phyloP scores from a whole-genome alignment of 1,139 yeast genomes.

The Hansenula sp. region DNA sequence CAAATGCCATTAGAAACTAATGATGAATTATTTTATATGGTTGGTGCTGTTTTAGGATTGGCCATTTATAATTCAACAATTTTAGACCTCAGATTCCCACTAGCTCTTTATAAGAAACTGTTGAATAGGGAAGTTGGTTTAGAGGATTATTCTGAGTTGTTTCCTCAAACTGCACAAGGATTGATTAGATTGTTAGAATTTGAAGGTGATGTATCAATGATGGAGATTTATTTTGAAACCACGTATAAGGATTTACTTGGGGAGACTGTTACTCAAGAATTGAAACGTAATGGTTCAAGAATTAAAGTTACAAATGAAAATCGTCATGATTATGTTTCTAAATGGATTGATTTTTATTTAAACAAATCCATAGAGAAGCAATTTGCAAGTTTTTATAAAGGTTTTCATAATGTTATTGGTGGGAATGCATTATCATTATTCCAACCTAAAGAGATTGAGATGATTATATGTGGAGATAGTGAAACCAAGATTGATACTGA shows the following conservation, averaged over 20 bases:
- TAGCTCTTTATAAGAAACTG: constrained; percentile 69
- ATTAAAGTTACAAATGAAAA: constrained; percentile 52
- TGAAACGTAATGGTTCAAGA: constrained; percentile 53
- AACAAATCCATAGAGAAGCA: constrained; percentile 49
- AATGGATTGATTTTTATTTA: constrained; percentile 58
- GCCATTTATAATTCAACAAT: constrained; percentile 91
- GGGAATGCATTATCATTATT: constrained; percentile 79
- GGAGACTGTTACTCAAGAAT: constrained; percentile 36
- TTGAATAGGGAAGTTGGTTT: constrained; percentile 51
- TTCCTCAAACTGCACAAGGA: constrained; percentile 62
- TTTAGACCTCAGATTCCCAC: constrained; percentile 73
- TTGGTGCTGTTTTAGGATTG: constrained; percentile 83
- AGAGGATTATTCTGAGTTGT: constrained; percentile 61
- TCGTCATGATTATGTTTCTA: constrained; percentile 53
- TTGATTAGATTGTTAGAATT: constrained; percentile 50
- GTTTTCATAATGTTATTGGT: constrained; percentile 73
- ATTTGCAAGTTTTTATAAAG: constrained; percentile 55
- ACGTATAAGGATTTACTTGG: constrained; percentile 38
- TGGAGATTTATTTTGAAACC: constrained; percentile 47
- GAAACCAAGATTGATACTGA: constrained; percentile 59
- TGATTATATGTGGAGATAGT: constrained; percentile 74
- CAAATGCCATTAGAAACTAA: constrained; percentile 37
- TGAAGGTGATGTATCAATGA: constrained; percentile 39
- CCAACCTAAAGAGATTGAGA: constrained; percentile 75
- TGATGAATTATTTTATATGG: constrained; percentile 53